Conservation (phyloP, 208 protist species). For the Crithidia expoeki region DNA sequence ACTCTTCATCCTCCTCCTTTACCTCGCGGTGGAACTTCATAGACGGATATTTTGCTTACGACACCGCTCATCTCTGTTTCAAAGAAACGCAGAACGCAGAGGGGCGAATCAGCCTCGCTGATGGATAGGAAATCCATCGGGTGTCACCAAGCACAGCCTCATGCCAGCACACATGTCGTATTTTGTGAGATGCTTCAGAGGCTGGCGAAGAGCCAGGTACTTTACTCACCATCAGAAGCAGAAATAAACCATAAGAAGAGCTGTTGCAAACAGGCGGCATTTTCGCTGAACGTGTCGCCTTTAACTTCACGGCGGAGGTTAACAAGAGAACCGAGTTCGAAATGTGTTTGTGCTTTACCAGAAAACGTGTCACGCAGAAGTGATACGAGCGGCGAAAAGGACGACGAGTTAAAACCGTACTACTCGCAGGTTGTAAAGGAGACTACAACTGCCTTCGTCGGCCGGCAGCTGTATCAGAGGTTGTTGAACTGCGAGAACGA, state of each 20-base stretch:
- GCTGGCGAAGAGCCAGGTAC: neutral
- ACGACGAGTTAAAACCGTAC: neutral
- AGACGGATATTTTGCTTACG: too few relatives aligned
- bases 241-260: too few relatives aligned
- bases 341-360: neutral
- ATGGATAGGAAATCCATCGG: neutral
- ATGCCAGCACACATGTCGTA: constrained; percentile 14
- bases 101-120: too few relatives aligned
- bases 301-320: neutral
- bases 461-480: constrained; percentile 7
- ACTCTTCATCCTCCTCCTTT: too few relatives aligned
- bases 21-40: too few relatives aligned
- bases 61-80: too few relatives aligned
- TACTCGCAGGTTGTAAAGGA: constrained; percentile 41
- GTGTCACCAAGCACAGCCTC: neutral
- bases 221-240: too few relatives aligned
- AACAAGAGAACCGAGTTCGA: neutral
- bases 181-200: constrained; percentile 21
- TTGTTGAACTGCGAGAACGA: neutral
- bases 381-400: neutral
- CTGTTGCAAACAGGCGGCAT: too few relatives aligned
- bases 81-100: too few relatives aligned
- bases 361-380: neutral
- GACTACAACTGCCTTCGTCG: constrained; percentile 17
- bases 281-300: too few relatives aligned